These are phyloP conservation scores for Tolypocladium tundrense DNA, from an alignment of 2,329 filamentous ascomycete genomes.

Conservation along the genomic window DNA sequence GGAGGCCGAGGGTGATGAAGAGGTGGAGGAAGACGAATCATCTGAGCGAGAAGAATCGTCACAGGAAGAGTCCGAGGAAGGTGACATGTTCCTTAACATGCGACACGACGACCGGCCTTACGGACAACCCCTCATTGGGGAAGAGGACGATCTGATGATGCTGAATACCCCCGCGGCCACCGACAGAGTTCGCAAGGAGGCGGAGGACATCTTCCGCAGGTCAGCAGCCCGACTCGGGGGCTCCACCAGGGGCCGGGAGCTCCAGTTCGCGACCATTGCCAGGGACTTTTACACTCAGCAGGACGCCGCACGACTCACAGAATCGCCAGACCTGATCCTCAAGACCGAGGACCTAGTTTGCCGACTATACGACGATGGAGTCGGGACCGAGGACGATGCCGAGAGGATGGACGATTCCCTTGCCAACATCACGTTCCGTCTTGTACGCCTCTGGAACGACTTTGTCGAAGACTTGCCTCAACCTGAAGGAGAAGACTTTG, in stretches of 20 bases:
- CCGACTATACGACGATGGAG: constrained; percentile 52
- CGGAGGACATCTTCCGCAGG: constrained; percentile 44
- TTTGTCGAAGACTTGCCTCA: constrained; percentile 38
- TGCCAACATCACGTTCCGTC: constrained; percentile 38
- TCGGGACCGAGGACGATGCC: constrained; percentile 44
- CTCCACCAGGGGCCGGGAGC: constrained; percentile 39
- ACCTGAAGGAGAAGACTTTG: constrained; percentile 41
- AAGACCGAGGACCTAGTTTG: constrained; percentile 63
- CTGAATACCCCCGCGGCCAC: constrained; percentile 45
- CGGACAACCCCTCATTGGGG: constrained; percentile 27
- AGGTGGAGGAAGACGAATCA: constrained; percentile 14
- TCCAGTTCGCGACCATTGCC: constrained; percentile 60
- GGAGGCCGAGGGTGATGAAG: constrained; percentile 25
- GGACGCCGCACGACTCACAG: constrained; percentile 50
- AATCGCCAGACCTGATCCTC: constrained; percentile 62
- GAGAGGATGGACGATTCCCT: constrained; percentile 47
- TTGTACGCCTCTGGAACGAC: constrained; percentile 46
- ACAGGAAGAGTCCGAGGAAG: constrained; percentile 30
- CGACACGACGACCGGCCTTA: constrained; percentile 28
- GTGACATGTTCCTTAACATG: constrained; percentile 41
- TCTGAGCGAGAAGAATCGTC: constrained; percentile 19
- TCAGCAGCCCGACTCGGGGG: constrained; percentile 35
- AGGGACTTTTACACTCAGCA: constrained; percentile 53
- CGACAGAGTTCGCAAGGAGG: constrained; percentile 41
- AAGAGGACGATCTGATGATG: constrained; percentile 43